Base-by-base conservation (phyloP, 768 basidiomycete genomes). In the Boletus insuetus region DNA sequence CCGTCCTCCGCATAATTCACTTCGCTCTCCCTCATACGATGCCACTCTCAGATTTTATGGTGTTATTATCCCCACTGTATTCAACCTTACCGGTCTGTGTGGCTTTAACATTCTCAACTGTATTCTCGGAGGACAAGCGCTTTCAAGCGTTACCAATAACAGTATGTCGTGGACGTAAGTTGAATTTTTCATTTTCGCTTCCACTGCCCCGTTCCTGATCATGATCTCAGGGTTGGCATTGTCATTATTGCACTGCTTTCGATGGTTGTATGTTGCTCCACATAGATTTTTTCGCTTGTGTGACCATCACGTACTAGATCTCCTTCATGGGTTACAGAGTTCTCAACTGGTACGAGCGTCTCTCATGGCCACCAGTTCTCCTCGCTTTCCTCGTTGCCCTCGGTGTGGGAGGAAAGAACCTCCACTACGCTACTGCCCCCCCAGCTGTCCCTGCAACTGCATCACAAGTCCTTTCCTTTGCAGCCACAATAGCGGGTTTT, bases 331-430 rank as follows among this genome's bases (percentile, higher is more conserved):
- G 86, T 3, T 80, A 82, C 67, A 77, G 72, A 77, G 65, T 89
- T 72, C 56, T 92, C 76, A 74, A 79, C 46, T 77, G 81, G 84
- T 93, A 89, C 62, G 91, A 91, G 61, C 79, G 83, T 11, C 55
- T 87, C 3, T 75, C 86, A 2, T 92, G 91, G 90, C 77, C 92
- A 17, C 91, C 92, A 0, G 80, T 90, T 17, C 64, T 90, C n/a
- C 72, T 93, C 49, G 80, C 84, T 10, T 91, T 86, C 66, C 59
- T 91, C 32, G 79, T 93, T 49, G 83, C 82, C 10, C 71, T 88
- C 13, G 90, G 87, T 4, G 75, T 89, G n/a, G 83, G 89, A 0
- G 90, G 85, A 0, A 86, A 88, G 58, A 77, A 91, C 59, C 73
- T 94, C 12, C 71, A 72, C 16, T 79, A 75, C 43, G 77, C 75